Evolutionary conservation across 106 monocot species (phyloP), one percentile per base, ranked within the genome.

Genomic region (Allium fistulosum): DNA sequence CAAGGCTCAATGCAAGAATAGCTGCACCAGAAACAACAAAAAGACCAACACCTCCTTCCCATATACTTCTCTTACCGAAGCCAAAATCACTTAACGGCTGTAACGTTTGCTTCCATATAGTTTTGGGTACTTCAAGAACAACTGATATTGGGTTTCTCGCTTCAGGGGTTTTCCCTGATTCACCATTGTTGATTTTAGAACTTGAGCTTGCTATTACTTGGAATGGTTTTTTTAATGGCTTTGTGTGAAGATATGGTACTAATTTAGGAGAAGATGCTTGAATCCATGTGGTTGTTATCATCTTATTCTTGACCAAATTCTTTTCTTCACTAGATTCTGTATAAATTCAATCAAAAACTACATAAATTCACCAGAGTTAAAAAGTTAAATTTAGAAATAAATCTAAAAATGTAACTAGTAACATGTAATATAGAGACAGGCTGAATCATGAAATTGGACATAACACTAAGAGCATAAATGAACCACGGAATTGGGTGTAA

Each of bases 21-120:
- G 77, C 72, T 8, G 77, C 80, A n/a, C 82, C 84, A 22, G 89
- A 80, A 17, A 78, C 78, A 67, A 85, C 46, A 65, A 89, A 89
- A 58, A 89, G 62, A 5, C 89, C 89, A 51, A 89, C 85, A 26
- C 89, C 89, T 12, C 89, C 89, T 61, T 89, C 89, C 89, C 89
- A 89, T 51, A 89, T 75, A 77, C 89, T 89, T 77, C 80, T 77
- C 37, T 70, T 58, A 0, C 89, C 89, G 57, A 85, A 89, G 49
- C 89, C 89, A 51, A 89, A 89, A 65, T 89, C 75, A 49, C 82
- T 85, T 57, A 89, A 62, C 1, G 89, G 89, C 53, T 80, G 85
- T 75, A 81, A 66, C 13, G 82, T 80, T 60, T 63, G 51, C 67
- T 57, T 78, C 89, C 89, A 89, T 2, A 89, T 67, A 14, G 78